Base-by-base conservation (phyloP, 164 flowering plant genomes). In the Litsea cubeba region DNA sequence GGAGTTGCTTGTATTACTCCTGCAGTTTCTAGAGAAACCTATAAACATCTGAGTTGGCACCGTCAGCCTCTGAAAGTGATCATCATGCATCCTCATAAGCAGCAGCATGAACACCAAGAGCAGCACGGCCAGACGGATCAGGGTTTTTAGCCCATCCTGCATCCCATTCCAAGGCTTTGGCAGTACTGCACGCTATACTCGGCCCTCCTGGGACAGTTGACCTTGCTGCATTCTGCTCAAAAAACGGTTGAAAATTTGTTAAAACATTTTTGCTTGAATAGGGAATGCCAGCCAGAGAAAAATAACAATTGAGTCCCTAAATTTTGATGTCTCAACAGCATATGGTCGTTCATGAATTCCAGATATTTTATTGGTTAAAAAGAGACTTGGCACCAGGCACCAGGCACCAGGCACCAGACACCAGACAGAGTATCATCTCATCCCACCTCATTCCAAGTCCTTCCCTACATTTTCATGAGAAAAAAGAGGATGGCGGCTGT, bases 131-230 rank as follows among this genome's bases (percentile, higher is more conserved):
- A 54, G 98, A 94, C 23, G 99, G 98, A 72, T 92, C 99, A 49
- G 82, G 97, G 79, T 94, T 94, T 76, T 96, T 91, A 6, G 88
- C 91, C 99, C 98, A 96, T 15, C 94, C 79, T 46, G 90, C 97
- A 85, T 96, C 97, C 99, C 99, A 96, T 77, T 96, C 99, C 71
- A 92, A 77, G 71, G 99, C 99, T 83, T 92, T 95, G 25, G 99
- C 99, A 14, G 94, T 95, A 79, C 99, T 95, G 81, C 98, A 96
- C 14, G 99, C 99, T 71, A 96, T 88, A 72, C 97, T 94, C 12
- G 99, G 99, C 69, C 99, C 99, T 70, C 98, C 97, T 12, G 98
- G 99, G 65, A 96, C 98, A 1, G 99, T 96, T 75, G 82, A 84
- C 80, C 97, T 89, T 50, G 99, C 99, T 76, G 99, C 87, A 81